A percentile compares a stretch with the other conserved stretches of the same genome.
Evolutionary conservation across 495 filamentous ascomycete species (phyloP).

Genomic region (Oleoguttula mirabilis): DNA sequence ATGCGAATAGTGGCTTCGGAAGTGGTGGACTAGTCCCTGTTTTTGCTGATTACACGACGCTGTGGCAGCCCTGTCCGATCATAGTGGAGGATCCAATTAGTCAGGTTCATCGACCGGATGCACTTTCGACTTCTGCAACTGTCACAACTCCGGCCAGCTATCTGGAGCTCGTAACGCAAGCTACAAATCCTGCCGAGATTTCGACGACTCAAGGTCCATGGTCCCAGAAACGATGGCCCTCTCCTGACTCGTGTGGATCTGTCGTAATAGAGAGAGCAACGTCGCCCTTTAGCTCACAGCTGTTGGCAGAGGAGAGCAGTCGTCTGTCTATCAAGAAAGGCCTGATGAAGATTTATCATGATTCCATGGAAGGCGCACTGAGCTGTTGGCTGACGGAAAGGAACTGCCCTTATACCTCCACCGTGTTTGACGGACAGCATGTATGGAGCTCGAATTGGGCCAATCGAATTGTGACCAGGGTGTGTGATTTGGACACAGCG

Average conservation of each 20-base stretch:
- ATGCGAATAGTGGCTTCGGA: too few relatives aligned
- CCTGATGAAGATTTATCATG: constrained; percentile 37
- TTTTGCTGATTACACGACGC: too few relatives aligned
- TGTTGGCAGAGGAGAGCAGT: constrained; percentile 16
- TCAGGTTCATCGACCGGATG: too few relatives aligned
- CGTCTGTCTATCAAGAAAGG: constrained; percentile 28
- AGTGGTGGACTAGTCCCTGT: too few relatives aligned
- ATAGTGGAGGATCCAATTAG: too few relatives aligned
- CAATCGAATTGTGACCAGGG: constrained; percentile 36
- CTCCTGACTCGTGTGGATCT: background rate
- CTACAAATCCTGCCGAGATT: too few relatives aligned
- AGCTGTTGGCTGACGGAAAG: constrained; percentile 39
- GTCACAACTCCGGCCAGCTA: too few relatives aligned
- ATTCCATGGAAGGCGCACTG: constrained; percentile 38
- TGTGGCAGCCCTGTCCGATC: too few relatives aligned
- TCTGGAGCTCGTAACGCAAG: too few relatives aligned
- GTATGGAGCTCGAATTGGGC: constrained; percentile 34
- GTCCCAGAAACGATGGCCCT: too few relatives aligned
- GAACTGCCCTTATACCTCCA: constrained; percentile 38
- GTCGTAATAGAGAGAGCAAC: background rate
- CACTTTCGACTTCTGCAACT: too few relatives aligned
- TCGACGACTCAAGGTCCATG: too few relatives aligned
- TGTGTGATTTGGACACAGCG: constrained; percentile 33
- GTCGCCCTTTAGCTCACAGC: constrained; percentile 1
- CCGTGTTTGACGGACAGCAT: constrained; percentile 3